phyloP scores from a whole-genome alignment of 345 rosid genomes.

The Pseudoturritis turrita region DNA sequence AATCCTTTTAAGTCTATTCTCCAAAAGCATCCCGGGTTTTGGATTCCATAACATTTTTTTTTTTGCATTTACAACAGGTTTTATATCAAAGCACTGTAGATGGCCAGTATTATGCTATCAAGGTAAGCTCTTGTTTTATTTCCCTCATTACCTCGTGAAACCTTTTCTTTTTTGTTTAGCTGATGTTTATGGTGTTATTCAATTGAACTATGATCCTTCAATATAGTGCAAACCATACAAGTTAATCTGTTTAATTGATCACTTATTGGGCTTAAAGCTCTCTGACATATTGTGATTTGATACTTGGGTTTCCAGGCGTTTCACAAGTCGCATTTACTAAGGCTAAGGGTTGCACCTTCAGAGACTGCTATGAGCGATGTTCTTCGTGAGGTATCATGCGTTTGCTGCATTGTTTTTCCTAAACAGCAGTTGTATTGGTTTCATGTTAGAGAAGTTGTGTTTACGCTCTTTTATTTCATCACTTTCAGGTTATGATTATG shows the following conservation, averaged over 20 bases:
- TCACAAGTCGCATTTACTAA: conserved; percentile 84
- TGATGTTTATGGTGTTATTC: neutral
- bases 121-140: conserved; percentile 46
- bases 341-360: conserved; percentile 90
- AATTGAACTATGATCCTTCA: neutral
- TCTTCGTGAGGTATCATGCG: conserved; percentile 72
- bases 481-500: conserved; percentile 81
- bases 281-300: neutral
- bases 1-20: neutral
- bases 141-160: neutral
- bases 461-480: neutral
- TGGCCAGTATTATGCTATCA: conserved; percentile 84
- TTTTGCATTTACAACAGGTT: conserved; percentile 48
- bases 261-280: conserved; percentile 1
- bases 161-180: neutral
- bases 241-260: neutral
- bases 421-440: neutral
- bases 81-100: conserved; percentile 70
- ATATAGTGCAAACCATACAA: neutral
- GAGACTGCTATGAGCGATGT: conserved; percentile 99
- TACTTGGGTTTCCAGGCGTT: conserved; percentile 59
- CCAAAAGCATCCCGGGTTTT: neutral
- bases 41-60: neutral
- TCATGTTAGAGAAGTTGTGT: neutral
- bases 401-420: neutral